Evolutionary conservation across 2,329 filamentous ascomycete species (phyloP), one percentile per base, ranked within the genome.

Genomic region (Ophiognomonia clavigignenti-juglandacearum): DNA sequence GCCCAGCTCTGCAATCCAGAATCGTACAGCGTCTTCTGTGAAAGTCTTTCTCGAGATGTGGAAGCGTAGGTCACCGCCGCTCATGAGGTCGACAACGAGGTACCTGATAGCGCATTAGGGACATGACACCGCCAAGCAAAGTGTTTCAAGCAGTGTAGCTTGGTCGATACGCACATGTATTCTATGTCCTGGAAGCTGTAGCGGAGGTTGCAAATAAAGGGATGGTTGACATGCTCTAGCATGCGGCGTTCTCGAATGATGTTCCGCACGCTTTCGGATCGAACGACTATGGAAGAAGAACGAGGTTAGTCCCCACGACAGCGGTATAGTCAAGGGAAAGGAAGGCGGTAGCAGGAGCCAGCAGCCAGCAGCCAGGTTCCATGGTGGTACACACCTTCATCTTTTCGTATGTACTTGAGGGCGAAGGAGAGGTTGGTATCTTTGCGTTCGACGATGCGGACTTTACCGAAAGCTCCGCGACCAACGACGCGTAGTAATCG

Each of bases 121-220:
- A 22, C 3, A 23, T 19, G 34, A 20, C 34, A 36, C 34, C n/a
- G 34, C 34, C 34, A 20, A 35, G 23, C 9, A 27, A 40, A 48
- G 10, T 44, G 26, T 42, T 51, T 62, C 24, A 62, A 50, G n/a
- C 14, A 16, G 23, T n/a, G 34, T 11, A 39, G 35, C 24, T 16
- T 39, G 8, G 22, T 32, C 22, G 50, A 67, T 87, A 61, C n/a
- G n/a, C 75, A 96, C 89, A 98, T 86, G 70, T 98, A 98, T 68
- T 98, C 93, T 59, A 97, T 90, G 68, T 98, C 93, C 70, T 98
- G 93, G 64, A 98, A 98, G 70, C 91, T 96, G 72, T 97, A 98
- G 60, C 93, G 87, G 74, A 98, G 73, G 68, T 98, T 98, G 74
- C 92, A 97, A 57, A 98, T 86, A 66, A 97, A 98, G 22, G 92